Evolutionary conservation across 345 rosid genomes (phyloP).

Genomic region (Erucastrum elatum): DNA sequence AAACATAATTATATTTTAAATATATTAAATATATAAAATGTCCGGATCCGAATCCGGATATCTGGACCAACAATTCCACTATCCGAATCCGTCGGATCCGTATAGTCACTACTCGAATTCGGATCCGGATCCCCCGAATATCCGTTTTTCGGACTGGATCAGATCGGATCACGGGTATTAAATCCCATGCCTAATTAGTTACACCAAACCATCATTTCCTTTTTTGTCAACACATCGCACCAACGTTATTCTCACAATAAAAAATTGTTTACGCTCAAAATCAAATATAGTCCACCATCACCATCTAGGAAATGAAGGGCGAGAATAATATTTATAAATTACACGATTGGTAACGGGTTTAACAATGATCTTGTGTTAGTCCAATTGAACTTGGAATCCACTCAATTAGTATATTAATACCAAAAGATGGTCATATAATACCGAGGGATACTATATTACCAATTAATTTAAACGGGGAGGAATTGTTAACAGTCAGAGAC

Average conservation of each 20-base stretch:
- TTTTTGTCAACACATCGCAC: not conserved
- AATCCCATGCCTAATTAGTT: not conserved
- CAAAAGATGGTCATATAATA: not conserved
- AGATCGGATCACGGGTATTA: no score
- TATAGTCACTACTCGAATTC: no score
- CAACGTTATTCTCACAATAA: not conserved
- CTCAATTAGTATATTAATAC: not conserved
- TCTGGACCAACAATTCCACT: no score
- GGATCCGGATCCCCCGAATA: no score
- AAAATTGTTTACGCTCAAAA: not conserved
- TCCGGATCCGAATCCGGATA: no score
- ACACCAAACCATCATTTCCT: not conserved
- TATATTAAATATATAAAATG: no score
- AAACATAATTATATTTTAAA: no score
- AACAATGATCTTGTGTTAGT: not conserved
- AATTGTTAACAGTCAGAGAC: not conserved
- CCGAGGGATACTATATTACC: not conserved
- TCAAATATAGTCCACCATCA: not conserved
- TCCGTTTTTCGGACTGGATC: no score
- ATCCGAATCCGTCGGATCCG: no score
- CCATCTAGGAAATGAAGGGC: not conserved
- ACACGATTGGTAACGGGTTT: not conserved
- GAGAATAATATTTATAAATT: not conserved
- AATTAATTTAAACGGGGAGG: not conserved
- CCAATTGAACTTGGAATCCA: constrained; percentile 1